Percentiles rank a stretch among this genome's conserved stretches.
Conservation (phyloP, 768 basidiomycete genomes). For the Boletus subcaerulescens region DNA sequence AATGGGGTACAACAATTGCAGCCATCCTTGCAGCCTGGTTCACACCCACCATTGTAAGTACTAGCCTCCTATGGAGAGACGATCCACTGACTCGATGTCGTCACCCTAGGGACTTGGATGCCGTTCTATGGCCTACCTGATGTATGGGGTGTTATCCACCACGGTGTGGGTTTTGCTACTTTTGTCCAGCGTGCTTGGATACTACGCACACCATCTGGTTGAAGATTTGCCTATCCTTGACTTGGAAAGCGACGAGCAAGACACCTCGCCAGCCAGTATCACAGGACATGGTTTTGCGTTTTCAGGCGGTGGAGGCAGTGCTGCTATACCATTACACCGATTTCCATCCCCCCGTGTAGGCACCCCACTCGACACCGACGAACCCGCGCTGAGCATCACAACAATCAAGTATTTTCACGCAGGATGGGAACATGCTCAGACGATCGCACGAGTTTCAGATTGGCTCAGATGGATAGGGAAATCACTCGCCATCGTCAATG, state of each 20-base stretch:
- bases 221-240: not conserved
- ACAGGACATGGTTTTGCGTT: not conserved
- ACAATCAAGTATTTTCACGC: not conserved
- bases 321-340: not conserved
- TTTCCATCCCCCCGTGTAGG: not conserved
- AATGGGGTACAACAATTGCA: slow-evolving; percentile 33
- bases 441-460: slow-evolving; percentile 2
- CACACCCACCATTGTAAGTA: slow-evolving; percentile 31
- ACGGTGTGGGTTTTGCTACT: slow-evolving; percentile 31
- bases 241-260: not conserved
- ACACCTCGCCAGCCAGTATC: not conserved
- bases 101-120: slow-evolving; percentile 32
- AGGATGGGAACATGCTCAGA: not conserved
- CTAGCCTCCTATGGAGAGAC: not conserved
- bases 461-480: slow-evolving; percentile 28
- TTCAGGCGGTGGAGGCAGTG: not conserved
- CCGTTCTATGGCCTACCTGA: slow-evolving; percentile 31
- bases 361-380: not conserved
- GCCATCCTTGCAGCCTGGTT: slow-evolving; percentile 28
- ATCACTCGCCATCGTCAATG: slow-evolving; percentile 27
- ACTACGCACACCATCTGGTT: slow-evolving; percentile 14
- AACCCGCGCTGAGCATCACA: not conserved
- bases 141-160: slow-evolving; percentile 31
- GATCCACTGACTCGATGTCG: not conserved
- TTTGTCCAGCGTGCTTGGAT: slow-evolving; percentile 25